Conservation (phyloP, 2,329 filamentous ascomycete species). For the Aureobasidium zeae region DNA sequence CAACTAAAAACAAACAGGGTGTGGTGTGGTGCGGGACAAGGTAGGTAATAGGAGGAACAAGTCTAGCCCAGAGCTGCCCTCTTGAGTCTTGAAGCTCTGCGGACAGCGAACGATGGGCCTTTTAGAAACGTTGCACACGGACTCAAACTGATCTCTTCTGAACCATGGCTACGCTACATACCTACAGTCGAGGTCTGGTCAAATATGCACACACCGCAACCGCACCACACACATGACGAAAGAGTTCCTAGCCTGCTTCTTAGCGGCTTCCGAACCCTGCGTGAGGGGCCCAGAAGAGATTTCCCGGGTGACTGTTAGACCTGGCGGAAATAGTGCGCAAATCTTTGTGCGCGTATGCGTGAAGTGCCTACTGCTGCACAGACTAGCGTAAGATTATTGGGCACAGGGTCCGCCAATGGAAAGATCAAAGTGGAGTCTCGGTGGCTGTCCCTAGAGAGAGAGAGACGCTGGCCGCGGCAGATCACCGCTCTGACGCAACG, state of each 20-base stretch:
- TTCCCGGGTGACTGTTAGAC: constrained; percentile 12
- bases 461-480: constrained; percentile 4
- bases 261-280: constrained; percentile 14
- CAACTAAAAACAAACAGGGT: constrained; percentile 8
- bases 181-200: constrained; percentile 13
- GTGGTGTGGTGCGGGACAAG: not conserved
- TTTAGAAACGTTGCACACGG: constrained; percentile 15
- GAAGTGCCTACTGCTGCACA: constrained; percentile 14
- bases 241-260: constrained; percentile 11
- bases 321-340: constrained; percentile 12
- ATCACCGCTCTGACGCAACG: constrained; percentile 11
- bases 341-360: constrained; percentile 7
- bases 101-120: constrained; percentile 12
- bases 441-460: constrained; percentile 4
- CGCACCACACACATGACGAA: constrained; percentile 16
- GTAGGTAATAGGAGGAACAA: constrained; percentile 1
- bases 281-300: constrained; percentile 10
- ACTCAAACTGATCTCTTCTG: constrained; percentile 6
- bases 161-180: constrained; percentile 14
- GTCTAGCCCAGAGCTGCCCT: constrained; percentile 8
- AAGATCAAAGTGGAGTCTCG: not conserved
- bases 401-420: constrained; percentile 2
- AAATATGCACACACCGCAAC: constrained; percentile 13
- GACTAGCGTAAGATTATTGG: constrained; percentile 5
- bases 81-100: constrained; percentile 10